Evolutionary conservation across 2,329 filamentous ascomycete genomes (phyloP).

Genomic region (Dothiorella sarmentorum): DNA sequence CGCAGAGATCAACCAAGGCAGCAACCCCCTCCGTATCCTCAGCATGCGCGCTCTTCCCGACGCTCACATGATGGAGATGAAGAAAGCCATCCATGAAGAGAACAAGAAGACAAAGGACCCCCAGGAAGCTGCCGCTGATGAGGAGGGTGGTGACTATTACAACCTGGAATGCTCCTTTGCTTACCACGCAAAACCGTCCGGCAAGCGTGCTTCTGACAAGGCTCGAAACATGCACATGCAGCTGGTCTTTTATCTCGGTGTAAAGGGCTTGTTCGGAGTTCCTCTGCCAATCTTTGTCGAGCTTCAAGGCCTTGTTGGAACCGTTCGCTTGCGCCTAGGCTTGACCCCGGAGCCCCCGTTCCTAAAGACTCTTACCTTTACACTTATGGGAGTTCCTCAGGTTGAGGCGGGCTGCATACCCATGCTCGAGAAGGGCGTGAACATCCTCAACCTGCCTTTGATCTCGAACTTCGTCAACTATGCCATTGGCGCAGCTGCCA

Average conservation of each 20-base stretch:
- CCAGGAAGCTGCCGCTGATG: slow-evolving; percentile 81
- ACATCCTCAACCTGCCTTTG: slow-evolving; percentile 84
- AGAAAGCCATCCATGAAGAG: slow-evolving; percentile 72
- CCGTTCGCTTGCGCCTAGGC: slow-evolving; percentile 75
- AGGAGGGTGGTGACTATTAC: slow-evolving; percentile 89
- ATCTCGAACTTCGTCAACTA: slow-evolving; percentile 98
- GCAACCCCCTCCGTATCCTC: slow-evolving; percentile 82
- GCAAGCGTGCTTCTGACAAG: slow-evolving; percentile 69
- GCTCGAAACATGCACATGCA: slow-evolving; percentile 97
- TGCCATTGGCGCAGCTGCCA: slow-evolving; percentile 80
- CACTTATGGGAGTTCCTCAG: slow-evolving; percentile 89
- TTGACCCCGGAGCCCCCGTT: slow-evolving; percentile 90
- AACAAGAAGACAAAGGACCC: slow-evolving; percentile 80
- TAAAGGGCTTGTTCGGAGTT: slow-evolving; percentile 84
- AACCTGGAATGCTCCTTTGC: slow-evolving; percentile 88
- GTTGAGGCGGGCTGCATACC: slow-evolving; percentile 86
- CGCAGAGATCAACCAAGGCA: slow-evolving; percentile 90
- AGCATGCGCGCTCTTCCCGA: slow-evolving; percentile 85
- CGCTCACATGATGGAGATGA: slow-evolving; percentile 74
- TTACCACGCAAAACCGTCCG: slow-evolving; percentile 79
- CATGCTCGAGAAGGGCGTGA: slow-evolving; percentile 86
- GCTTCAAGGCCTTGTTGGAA: slow-evolving; percentile 85
- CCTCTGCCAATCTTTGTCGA: slow-evolving; percentile 87
- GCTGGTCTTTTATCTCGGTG: slow-evolving; percentile 85
- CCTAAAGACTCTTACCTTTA: slow-evolving; percentile 86